These are phyloP conservation scores for Leishmania gerbilli DNA, from an alignment of 208 protist species.

Conservation along the genomic window DNA sequence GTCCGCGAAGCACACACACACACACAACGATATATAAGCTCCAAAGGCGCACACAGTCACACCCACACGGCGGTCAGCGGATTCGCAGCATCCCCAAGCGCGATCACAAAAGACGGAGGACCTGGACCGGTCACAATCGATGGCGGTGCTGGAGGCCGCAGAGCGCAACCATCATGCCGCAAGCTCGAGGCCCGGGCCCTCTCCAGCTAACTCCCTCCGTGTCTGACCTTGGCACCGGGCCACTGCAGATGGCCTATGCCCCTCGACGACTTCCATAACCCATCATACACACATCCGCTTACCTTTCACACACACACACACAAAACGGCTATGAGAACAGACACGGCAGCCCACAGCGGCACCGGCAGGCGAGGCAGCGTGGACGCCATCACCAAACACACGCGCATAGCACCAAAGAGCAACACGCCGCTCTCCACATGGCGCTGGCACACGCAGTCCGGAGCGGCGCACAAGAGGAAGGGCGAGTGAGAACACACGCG, in stretches of 20 bases:
- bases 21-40: not conserved
- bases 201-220: not conserved
- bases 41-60: not conserved
- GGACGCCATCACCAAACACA: not conserved
- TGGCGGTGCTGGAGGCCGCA: not conserved
- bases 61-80: not conserved
- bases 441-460: not conserved
- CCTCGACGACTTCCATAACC: constrained; percentile 1
- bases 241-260: not conserved
- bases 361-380: not conserved
- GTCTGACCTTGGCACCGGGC: not conserved
- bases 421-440: not conserved
- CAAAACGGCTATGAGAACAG: not conserved
- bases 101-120: not conserved
- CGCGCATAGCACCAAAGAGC: not conserved
- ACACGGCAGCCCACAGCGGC: not conserved
- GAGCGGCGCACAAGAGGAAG: not conserved
- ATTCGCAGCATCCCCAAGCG: not conserved
- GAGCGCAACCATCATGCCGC: not conserved
- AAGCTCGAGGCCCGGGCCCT: not conserved
- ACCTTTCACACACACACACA: not conserved
- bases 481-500: not conserved
- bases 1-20: not conserved
- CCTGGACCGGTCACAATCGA: not conserved
- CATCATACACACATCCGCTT: not conserved